These are phyloP conservation scores for Talaromyces atroroseus DNA, from an alignment of 2,329 filamentous ascomycete species.

Conservation along the genomic window DNA sequence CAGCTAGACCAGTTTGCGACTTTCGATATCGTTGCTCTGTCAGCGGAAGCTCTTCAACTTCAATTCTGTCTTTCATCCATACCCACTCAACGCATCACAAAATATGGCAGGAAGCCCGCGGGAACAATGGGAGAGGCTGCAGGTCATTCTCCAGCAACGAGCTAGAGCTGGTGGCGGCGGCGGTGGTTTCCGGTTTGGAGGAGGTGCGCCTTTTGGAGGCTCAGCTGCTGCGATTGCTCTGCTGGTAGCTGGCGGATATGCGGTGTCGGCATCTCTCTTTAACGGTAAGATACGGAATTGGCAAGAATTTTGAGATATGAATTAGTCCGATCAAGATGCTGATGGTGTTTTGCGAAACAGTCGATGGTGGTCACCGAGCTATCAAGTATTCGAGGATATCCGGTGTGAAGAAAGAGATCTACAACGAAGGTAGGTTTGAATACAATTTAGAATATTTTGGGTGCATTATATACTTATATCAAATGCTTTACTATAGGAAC, in stretches of 20 bases:
- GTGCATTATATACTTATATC: slow-evolving; percentile 6
- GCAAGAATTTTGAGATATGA: not conserved
- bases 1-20: slow-evolving; percentile 15
- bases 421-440: slow-evolving; percentile 67
- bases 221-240: slow-evolving; percentile 49
- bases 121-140: slow-evolving; percentile 62
- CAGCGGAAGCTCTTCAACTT: slow-evolving; percentile 13
- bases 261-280: slow-evolving; percentile 56
- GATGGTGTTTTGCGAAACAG: slow-evolving; percentile 36
- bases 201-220: slow-evolving; percentile 49
- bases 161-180: slow-evolving; percentile 45
- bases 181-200: slow-evolving; percentile 47
- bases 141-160: slow-evolving; percentile 55
- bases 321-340: not conserved
- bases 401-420: slow-evolving; percentile 95
- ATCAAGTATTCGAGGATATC: slow-evolving; percentile 95
- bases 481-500: slow-evolving; percentile 57
- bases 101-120: slow-evolving; percentile 52
- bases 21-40: slow-evolving; percentile 17
- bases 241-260: slow-evolving; percentile 43
- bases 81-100: slow-evolving; percentile 21
- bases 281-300: slow-evolving; percentile 49
- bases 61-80: slow-evolving; percentile 18
- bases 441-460: not conserved
- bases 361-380: slow-evolving; percentile 96